Percentiles rank a stretch among this genome's conserved stretches.
These are phyloP conservation scores for Moniliella sp. DNA, from an alignment of 1,284 basidiomycete genomes.

Conservation along the genomic window DNA sequence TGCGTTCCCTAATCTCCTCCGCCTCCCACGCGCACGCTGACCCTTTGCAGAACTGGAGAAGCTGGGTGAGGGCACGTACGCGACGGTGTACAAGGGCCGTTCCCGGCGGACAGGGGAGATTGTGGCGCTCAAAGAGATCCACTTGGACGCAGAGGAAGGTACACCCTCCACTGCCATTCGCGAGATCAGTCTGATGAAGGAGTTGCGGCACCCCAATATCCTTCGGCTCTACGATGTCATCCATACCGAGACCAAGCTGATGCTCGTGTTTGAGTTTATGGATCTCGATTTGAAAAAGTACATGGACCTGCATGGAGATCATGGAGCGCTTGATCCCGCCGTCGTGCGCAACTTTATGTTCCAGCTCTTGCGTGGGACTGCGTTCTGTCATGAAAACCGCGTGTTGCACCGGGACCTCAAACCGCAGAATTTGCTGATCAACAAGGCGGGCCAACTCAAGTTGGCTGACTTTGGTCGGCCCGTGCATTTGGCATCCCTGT, in stretches of 20 bases:
- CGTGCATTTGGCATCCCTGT: slow-evolving; percentile 80
- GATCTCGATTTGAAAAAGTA: slow-evolving; percentile 97
- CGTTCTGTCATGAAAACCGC: slow-evolving; percentile 95
- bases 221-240: slow-evolving; percentile 93
- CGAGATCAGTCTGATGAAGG: slow-evolving; percentile 88
- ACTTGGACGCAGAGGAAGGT: slow-evolving; percentile 81
- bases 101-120: slow-evolving; percentile 29
- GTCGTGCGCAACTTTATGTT: slow-evolving; percentile 95
- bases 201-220: slow-evolving; percentile 81
- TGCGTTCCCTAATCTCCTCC: background rate
- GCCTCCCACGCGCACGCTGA: background rate
- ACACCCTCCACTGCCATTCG: slow-evolving; percentile 83
- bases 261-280: slow-evolving; percentile 95
- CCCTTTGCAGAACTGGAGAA: slow-evolving; percentile 20
- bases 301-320: slow-evolving; percentile 93
- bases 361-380: slow-evolving; percentile 85
- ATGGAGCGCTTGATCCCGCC: slow-evolving; percentile 71
- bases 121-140: slow-evolving; percentile 59
- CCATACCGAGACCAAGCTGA: slow-evolving; percentile 77
- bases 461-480: slow-evolving; percentile 97
- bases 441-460: slow-evolving; percentile 73
- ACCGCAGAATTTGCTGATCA: slow-evolving; percentile 90
- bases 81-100: slow-evolving; percentile 32
- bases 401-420: slow-evolving; percentile 94
- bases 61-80: slow-evolving; percentile 32